Evolutionary conservation across 441 rosid genomes (phyloP), one percentile per base, ranked within the genome.

Genomic region (Omphalea diandra): DNA sequence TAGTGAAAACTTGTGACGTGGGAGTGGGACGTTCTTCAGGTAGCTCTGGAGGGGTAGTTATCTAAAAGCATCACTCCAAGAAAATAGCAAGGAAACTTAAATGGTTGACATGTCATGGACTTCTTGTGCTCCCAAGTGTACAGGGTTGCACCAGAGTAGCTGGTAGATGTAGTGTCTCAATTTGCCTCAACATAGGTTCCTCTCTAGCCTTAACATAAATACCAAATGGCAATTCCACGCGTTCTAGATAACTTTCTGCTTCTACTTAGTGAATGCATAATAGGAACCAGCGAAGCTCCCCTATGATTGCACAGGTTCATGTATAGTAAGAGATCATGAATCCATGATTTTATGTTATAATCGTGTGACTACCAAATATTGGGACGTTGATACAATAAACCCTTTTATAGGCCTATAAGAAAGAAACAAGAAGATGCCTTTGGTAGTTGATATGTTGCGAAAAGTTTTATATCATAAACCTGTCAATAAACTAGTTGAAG

Each of bases 291-390:
- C 47, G 27, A 24, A 22, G 47, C 22, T 61, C 9, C 11, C 29
- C 49, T 32, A 27, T 64, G 54, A 46, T 64, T 29, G 24, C 55
- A 17, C 5, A 27, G 68, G 68, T 44, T 38, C 55, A 44, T 11
- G 41, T 29, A 29, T 46, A 44, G 27, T 7, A 47, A 29, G 43
- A n/a, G n/a, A n/a, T n/a, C n/a, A n/a, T n/a, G n/a, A n/a, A n/a
- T n/a, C n/a, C n/a, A n/a, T n/a, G n/a, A n/a, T n/a, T n/a, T n/a
- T n/a, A n/a, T n/a, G n/a, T n/a, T n/a, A n/a, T n/a, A n/a, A n/a
- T n/a, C n/a, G n/a, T 15, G 4, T 60, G 27, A 36, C 27, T 4
- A 0, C 17, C 24, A 38, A 38, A 36, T 1, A 46, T 44, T 31
- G 36, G 24, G 55, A 49, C 38, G 12, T 27, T 17, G 32, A 31